Evolutionary conservation across 2,329 filamentous ascomycete genomes (phyloP), one percentile per base, ranked within the genome.

Genomic region (Apiospora hydei): DNA sequence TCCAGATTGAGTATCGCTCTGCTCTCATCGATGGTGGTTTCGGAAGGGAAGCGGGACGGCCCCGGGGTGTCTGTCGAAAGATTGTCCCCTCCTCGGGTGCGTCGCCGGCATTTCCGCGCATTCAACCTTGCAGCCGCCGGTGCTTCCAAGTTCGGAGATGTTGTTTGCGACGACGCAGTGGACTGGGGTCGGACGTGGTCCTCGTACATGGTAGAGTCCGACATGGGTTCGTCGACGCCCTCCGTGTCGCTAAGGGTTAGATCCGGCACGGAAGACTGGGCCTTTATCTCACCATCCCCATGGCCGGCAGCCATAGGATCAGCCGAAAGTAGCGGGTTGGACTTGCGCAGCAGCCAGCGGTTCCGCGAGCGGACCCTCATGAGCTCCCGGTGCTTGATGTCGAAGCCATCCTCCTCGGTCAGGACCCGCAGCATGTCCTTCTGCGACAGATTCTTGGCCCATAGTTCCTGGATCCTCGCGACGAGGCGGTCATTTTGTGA

Each of bases 1-100:
- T 92, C 89, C 46, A 97, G 84, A 49, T 83, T 85, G 41, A 97
- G 84, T 72, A 91, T 92, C 16, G 87, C 86, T 78, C 94, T 94
- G 78, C 92, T 92, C 81, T 96, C 93, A 75, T 94, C 92, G 72
- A 96, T 88, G 0, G 93, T 95, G 16, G 92, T 95, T 81, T 96
- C 94, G 0, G 93, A 96, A 0, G 93, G 93, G 74, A 94, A 96
- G 30, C 94, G 89, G 18, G 92, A 91, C 26, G 91, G 89, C 5
- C 91, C 90, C 1, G 91, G 88, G 8, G 90, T 89, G 78, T 94
- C 92, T 49, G 91, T 88, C 18, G 92, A 90, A 38, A 93, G 80
- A 2, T 91, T 91, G 57, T 88, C 93, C 21, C 21, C 57, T n/a
- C 88, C 89, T 76, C 89, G 87, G 70, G 91, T 92, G 67, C 92